Evolutionary conservation across 768 basidiomycete genomes (phyloP), one percentile per base, ranked within the genome.

Genomic region (Panus rudis): DNA sequence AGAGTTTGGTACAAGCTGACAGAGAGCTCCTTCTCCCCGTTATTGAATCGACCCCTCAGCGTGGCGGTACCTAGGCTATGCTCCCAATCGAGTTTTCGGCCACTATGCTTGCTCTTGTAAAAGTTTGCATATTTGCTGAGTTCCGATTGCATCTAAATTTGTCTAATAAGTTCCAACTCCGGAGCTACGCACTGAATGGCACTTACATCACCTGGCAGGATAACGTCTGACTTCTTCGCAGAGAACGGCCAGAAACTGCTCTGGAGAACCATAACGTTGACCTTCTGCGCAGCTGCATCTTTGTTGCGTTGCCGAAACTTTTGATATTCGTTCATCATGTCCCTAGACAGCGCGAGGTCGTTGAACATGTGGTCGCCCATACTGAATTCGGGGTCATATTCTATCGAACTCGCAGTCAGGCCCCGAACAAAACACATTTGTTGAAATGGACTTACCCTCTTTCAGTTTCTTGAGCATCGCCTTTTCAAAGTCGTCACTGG

Each of bases 301-400:
- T 47, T 49, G 51, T 50, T 22, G 41, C 62, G 51, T 8, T 59
- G 37, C 26, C 73, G 52, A 52, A 74, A 71, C 21, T 64, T 54
- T 45, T 80, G 73, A 62, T 79, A 88, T 47, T 84, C 83, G 0
- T 61, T 58, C 72, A 90, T 76, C 17, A 78, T 58, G 44, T 93
- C 90, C 40, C 78, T 63, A 1, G 90, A 93, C 14, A 90, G 66
- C 0, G 78, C 76, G 3, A 94, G 67, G 56, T 94, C 92, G 47
- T 81, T 92, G 68, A 97, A 94, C 94, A 98, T 94, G 30, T 90
- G 80, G 53, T 92, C 89, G 39, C 92, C 91, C 67, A 85, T 86
- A 6, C 84, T 87, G 56, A 98, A 98, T 47, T 94, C 92, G 10
- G 92, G 86, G 58, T 98, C 96, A 54, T 93, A 94, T 41, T 84